Base-by-base conservation (phyloP, 495 filamentous ascomycete genomes). In the Podospora pseudopauciseta region DNA sequence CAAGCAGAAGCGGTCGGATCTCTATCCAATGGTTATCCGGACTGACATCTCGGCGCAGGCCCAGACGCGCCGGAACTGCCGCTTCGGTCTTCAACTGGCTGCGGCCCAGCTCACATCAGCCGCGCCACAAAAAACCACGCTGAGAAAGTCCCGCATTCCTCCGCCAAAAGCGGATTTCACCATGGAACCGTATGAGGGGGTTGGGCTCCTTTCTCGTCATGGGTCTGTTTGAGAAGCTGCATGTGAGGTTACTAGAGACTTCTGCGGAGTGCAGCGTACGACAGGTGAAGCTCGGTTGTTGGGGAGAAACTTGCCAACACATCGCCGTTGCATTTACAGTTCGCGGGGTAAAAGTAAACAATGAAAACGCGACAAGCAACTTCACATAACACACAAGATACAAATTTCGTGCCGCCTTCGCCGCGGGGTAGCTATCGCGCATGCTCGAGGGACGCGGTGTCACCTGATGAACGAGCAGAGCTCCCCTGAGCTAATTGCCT, bases 31-130 rank as follows among this genome's bases (percentile, higher is more conserved):
- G 49, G 69, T 64, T 63, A 7, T 16, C 65, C 11, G 26, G 55
- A 69, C 63, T 63, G 64, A 5, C 3, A 11, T 67, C 55, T 70
- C 55, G 67, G 67, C 67, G 65, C 27, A 54, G 69, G 2, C 18
- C 56, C 69, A 66, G 61, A 61, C 65, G 67, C 73, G 71, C 71
- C 71, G 66, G 62, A 11, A 49, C 65, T 68, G 30, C 57, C 67
- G 65, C 64, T 64, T 63, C 39, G 30, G 30, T 23, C 16, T 39
- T 32, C 61, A 63, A n/a, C 66, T 64, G 64, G 64, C 63, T 67
- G 49, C 67, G 66, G 27, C 66, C 65, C 73, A 73, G 73, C 73
- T 75, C 67, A 67, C 65, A 69, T 70, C 67, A 72, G 68, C 65
- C 65, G 67, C 66, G 65, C 71, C 68, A 72, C 66, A 26, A 53